Conservation (phyloP, 352 stramenopile species). For the Phytophthora boehmeriae region DNA sequence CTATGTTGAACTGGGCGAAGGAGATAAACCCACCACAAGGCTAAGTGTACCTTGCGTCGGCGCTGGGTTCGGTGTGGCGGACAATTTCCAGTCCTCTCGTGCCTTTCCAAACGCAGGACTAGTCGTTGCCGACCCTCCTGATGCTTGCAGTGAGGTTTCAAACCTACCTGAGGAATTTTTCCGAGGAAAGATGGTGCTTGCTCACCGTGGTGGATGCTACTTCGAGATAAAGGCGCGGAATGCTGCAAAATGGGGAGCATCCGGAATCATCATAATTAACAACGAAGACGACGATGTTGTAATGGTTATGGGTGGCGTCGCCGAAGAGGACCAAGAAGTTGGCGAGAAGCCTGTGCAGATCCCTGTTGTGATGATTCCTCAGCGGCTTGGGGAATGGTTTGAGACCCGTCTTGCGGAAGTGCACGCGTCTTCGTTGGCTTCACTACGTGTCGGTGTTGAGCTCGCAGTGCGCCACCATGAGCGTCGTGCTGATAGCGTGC, state of each 20-base stretch:
- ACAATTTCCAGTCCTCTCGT: conserved; percentile 34
- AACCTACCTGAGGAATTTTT: conserved; percentile 34
- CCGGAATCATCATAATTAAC: conserved; percentile 70
- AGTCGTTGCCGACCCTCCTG: conserved; percentile 54
- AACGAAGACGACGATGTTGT: conserved; percentile 66
- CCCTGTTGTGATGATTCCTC: conserved; percentile 70
- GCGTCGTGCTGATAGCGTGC: conserved; percentile 9
- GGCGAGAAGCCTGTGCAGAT: conserved; percentile 28
- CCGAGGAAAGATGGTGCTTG: conserved; percentile 55
- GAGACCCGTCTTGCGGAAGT: conserved; percentile 25
- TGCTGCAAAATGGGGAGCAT: conserved; percentile 45
- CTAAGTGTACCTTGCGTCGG: conserved; percentile 63
- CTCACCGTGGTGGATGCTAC: conserved; percentile 63
- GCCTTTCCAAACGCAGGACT: conserved; percentile 34
- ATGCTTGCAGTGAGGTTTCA: conserved; percentile 53
- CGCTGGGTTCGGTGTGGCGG: conserved; percentile 60
- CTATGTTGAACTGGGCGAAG: conserved; percentile 8
- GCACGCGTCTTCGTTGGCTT: conserved; percentile 19
- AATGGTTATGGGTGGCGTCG: conserved; percentile 79
- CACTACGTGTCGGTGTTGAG: conserved; percentile 43
- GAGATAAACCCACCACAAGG: conserved; percentile 26
- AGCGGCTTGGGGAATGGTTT: conserved; percentile 69
- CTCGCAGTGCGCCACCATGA: conserved; percentile 43
- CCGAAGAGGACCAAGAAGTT: conserved; percentile 22
- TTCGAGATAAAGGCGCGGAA: conserved; percentile 80